Percentiles rank a stretch among this genome's conserved stretches.
Conservation (phyloP, 1,284 basidiomycete genomes). For the Ustilago xerochloae region DNA sequence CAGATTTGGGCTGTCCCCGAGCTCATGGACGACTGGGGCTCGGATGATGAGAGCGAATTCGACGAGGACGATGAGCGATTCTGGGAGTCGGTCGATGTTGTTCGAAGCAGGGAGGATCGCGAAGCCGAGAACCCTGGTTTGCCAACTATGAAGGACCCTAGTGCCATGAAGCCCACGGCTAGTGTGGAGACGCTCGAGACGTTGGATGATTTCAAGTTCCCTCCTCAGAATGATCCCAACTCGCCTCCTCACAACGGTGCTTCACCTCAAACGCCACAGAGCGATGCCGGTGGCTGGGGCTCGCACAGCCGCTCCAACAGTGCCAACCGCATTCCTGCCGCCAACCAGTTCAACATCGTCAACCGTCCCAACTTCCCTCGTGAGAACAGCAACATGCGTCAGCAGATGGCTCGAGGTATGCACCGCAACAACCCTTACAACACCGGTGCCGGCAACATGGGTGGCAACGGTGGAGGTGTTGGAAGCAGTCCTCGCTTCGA, state of each 20-base stretch:
- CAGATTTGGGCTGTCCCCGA: slow-evolving; percentile 51
- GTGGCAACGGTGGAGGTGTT: slow-evolving; percentile 10
- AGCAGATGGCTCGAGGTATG: slow-evolving; percentile 27
- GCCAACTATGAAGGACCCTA: slow-evolving; percentile 30
- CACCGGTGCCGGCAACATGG: slow-evolving; percentile 15
- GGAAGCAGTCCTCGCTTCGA: slow-evolving; percentile 34
- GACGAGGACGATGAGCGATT: slow-evolving; percentile 50
- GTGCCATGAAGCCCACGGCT: slow-evolving; percentile 22
- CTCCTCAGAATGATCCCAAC: neutral
- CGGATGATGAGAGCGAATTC: slow-evolving; percentile 41
- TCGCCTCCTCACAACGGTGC: slow-evolving; percentile 11
- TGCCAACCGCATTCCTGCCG: slow-evolving; percentile 19
- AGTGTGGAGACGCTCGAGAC: slow-evolving; percentile 15
- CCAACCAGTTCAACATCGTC: slow-evolving; percentile 34
- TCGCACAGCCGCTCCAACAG: slow-evolving; percentile 25
- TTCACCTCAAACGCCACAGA: neutral
- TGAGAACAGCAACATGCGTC: slow-evolving; percentile 30
- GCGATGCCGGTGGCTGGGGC: slow-evolving; percentile 6
- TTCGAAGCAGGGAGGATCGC: slow-evolving; percentile 39
- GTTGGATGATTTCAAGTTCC: slow-evolving; percentile 10
- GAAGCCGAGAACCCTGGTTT: slow-evolving; percentile 32
- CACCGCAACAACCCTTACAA: slow-evolving; percentile 26
- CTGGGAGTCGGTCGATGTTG: slow-evolving; percentile 45
- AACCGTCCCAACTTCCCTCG: slow-evolving; percentile 43
- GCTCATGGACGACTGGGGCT: slow-evolving; percentile 48